Evolutionary conservation across 495 filamentous ascomycete genomes (phyloP), one percentile per base, ranked within the genome.

Genomic region (Lichina pygmaea): DNA sequence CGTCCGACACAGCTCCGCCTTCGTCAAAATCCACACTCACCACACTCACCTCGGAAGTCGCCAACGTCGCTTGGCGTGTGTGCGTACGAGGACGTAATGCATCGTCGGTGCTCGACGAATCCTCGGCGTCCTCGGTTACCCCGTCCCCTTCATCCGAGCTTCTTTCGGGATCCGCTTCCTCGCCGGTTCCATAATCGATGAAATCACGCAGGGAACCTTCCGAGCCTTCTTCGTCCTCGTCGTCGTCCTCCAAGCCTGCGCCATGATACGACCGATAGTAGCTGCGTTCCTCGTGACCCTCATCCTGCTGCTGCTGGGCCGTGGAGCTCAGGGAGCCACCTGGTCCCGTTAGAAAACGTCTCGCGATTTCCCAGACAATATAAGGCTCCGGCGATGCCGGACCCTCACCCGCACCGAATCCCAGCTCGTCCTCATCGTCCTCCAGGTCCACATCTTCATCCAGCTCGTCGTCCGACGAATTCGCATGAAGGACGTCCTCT

Each of bases 391-490:
- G 24, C 24, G 2, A 2, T 1, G 4, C 24, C 24, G 4, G 24
- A 24, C 24, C 2, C 24, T 24, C 24, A 24, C 24, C 24, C 24
- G 24, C 24, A 24, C 24, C 24, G 24, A 24, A 24, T n/a, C n/a
- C n/a, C 2, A 24, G 24, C 24, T 11, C 30, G 3, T 11, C 44
- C 9, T 59, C 51, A 5, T 49, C 47, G 44, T 63, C 61, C 42
- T 63, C 55, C 57, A 62, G 59, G 38, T 65, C 57, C 7, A 60
- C 50, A 42, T 63, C 61, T 15, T 51, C 53, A 13, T 54, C 50
- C 10, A 49, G 13, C 16, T 49, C 48, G 9, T 49, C 48, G 17
- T 44, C 42, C 11, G 36, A 30, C 13, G n/a, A 6, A 33, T 41
- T 31, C 0, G 33, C 46, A 16, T 2, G 13, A 16, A 33, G 33